Percentiles rank a stretch among this genome's conserved stretches.
Evolutionary conservation across 768 basidiomycete genomes (phyloP).

Genomic region (Dacryopinax spathularia): DNA sequence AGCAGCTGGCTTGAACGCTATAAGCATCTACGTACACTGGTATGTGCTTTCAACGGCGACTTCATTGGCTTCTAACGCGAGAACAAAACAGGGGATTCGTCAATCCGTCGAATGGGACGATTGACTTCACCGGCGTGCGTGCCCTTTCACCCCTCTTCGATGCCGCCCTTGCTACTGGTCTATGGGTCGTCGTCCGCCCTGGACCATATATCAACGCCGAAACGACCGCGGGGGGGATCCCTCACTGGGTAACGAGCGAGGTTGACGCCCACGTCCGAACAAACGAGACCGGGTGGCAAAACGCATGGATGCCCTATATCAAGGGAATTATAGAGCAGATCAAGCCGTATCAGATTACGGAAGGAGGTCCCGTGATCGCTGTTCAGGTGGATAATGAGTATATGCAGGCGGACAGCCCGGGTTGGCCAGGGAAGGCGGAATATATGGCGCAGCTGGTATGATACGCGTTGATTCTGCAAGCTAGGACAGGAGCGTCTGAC

Average conservation of each 20-base stretch:
- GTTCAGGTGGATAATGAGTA: slow-evolving; percentile 58
- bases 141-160: slow-evolving; percentile 58
- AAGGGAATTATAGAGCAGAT: slow-evolving; percentile 48
- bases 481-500: too few species aligned
- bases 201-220: slow-evolving; percentile 73
- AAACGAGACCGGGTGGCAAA: slow-evolving; percentile 53
- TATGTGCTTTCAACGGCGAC: slow-evolving; percentile 10
- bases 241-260: slow-evolving; percentile 55
- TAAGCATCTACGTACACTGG: slow-evolving; percentile 63
- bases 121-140: slow-evolving; percentile 61
- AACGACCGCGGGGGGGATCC: slow-evolving; percentile 60
- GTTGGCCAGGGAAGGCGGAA: slow-evolving; percentile 27
- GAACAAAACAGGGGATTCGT: slow-evolving; percentile 54
- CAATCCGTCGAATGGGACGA: slow-evolving; percentile 56
- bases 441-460: slow-evolving; percentile 56
- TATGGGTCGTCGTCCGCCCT: slow-evolving; percentile 69
- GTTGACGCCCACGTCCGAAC: slow-evolving; percentile 57
- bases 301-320: slow-evolving; percentile 61
- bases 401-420: slow-evolving; percentile 30
- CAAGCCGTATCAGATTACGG: slow-evolving; percentile 48
- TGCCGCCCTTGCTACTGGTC: slow-evolving; percentile 54
- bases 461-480: too few species aligned
- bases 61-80: too few species aligned
- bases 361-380: slow-evolving; percentile 62
- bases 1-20: slow-evolving; percentile 64